A percentile compares a stretch with the other conserved stretches of the same genome.
Evolutionary conservation across 225 moss, liverwort and hornwort species (phyloP).

Genomic region (Sphagnum tenellum): DNA sequence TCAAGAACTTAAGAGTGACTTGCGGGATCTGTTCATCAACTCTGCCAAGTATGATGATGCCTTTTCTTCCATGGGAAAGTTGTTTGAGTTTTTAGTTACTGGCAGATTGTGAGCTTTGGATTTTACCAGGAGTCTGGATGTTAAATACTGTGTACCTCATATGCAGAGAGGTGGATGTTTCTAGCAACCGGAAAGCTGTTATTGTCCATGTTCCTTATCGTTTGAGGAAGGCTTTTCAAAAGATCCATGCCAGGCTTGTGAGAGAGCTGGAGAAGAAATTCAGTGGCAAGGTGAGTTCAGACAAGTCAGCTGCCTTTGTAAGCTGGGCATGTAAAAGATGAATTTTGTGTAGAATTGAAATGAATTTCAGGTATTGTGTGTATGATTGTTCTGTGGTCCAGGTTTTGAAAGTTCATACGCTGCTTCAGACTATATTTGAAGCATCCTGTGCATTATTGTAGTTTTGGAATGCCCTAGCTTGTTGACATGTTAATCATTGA

Average conservation of each 20-base stretch:
- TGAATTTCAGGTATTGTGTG: neutral
- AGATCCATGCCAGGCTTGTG: conserved; percentile 84
- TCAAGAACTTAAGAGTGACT: conserved; percentile 85
- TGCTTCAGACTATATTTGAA: too few species aligned
- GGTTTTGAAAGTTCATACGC: too few species aligned
- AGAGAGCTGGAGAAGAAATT: conserved; percentile 99
- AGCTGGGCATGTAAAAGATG: neutral
- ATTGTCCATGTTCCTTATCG: conserved; percentile 89
- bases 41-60: conserved; percentile 30
- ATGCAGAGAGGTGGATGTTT: conserved; percentile 64
- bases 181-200: conserved; percentile 78
- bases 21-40: conserved; percentile 90
- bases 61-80: too few species aligned
- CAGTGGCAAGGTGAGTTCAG: conserved; percentile 64
- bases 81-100: too few species aligned
- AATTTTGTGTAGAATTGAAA: neutral
- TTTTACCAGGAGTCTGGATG: too few species aligned
- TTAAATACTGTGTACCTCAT: too few species aligned
- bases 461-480: neutral
- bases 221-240: conserved; percentile 92
- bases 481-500: neutral
- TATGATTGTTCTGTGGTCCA: too few species aligned
- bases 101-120: too few species aligned
- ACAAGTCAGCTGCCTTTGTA: neutral
- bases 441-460: too few species aligned